Evolutionary conservation across 352 stramenopile genomes (phyloP), one percentile per base, ranked within the genome.

Genomic region (Pythium angustatum): DNA sequence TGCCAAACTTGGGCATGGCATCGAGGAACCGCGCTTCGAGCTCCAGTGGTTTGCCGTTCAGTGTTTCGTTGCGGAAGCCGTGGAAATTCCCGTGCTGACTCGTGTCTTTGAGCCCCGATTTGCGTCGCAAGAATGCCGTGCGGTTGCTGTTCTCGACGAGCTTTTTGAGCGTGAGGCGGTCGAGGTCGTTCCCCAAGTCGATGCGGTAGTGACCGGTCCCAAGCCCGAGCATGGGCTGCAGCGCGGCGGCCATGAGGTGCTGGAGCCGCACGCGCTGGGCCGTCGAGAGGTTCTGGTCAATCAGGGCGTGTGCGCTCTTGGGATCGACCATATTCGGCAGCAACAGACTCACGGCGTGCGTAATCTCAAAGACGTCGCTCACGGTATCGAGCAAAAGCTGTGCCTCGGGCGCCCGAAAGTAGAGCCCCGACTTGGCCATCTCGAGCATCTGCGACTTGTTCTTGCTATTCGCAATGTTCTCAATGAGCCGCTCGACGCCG

Each of bases 361-460:
- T 78, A 22, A 81, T 48, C 45, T 93, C 83, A 41, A 77, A 82
- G 17, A 86, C 76, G 27, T 93, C 85, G 3, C 73, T 63, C 9
- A 91, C 77, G n/a, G 69, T 76, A 44, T 91, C 77, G 7, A 93
- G 67, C 33, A 93, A 73, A 6, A 87, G 58, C 58, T 93, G 85
- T 7, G 85, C 85, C 40, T 93, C 83, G 24, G 77, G 57, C 12
- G 73, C 73, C 48, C 81, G 85, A 54, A 93, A 93, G 47, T 76
- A 79, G 15, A 92, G 73, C 10, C 85, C 83, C 0, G 80, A 79
- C 59, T 93, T 92, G 56, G 83, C 83, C 79, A 93, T 93, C 27
- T 76, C 63, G 22, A 93, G 69, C 79, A 93, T 93, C 52, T 91
- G 84, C 6, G 67, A 77, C 66, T 93, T 90, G 63, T 90, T 88